phyloP scores from a whole-genome alignment of 805 yeast genomes.

The Saccharomycopsis sp. region DNA sequence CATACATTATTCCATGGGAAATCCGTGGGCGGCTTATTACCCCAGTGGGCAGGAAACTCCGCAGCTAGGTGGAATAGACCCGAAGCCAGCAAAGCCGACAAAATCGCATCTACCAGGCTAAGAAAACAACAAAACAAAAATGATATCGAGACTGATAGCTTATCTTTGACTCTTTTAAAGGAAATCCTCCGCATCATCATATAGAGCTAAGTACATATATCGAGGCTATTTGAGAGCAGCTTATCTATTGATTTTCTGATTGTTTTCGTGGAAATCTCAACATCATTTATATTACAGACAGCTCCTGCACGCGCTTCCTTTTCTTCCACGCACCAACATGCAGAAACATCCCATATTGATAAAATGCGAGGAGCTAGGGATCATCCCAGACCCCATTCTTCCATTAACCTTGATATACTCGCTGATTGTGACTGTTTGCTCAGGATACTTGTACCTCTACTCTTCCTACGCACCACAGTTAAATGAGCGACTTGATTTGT shows the following conservation, averaged over 20 bases:
- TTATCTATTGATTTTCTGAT: too few species aligned
- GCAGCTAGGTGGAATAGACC: background rate
- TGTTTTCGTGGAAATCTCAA: too few species aligned
- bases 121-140: background rate
- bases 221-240: too few species aligned
- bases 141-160: background rate
- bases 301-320: background rate
- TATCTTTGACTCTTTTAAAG: background rate
- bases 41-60: too few species aligned
- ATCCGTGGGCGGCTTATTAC: background rate
- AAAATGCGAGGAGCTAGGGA: slow-evolving; percentile 1
- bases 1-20: background rate
- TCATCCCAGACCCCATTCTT: slow-evolving; percentile 4
- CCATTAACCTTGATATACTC: slow-evolving; percentile 13
- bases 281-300: background rate
- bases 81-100: background rate
- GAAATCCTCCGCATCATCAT: background rate
- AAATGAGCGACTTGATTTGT: slow-evolving; percentile 46
- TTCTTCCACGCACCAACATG: background rate
- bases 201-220: background rate
- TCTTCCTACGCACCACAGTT: slow-evolving; percentile 75
- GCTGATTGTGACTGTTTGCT: slow-evolving; percentile 50
- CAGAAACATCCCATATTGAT: background rate
- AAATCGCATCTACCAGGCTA: too few species aligned
- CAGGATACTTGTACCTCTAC: slow-evolving; percentile 71